A percentile compares a stretch with the other conserved stretches of the same genome.
These are phyloP conservation scores for Aspergillus heteromorphus DNA, from an alignment of 495 filamentous ascomycete species.

Conservation along the genomic window DNA sequence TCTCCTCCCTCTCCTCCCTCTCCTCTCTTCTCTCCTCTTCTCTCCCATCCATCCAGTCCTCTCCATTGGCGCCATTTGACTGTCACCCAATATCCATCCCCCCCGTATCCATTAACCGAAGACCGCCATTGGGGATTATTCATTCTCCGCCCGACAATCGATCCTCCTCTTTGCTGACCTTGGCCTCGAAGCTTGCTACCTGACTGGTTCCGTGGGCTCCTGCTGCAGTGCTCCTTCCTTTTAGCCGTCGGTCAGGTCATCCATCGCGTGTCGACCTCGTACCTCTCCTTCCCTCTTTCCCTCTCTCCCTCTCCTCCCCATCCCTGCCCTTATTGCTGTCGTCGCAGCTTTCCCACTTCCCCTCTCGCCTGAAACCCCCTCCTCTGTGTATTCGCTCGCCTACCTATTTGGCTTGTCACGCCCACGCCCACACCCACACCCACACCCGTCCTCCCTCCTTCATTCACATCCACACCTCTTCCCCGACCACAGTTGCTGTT, in stretches of 20 bases:
- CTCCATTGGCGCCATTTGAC: conserved; percentile 17
- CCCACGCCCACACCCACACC: neutral
- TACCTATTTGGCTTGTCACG: neutral
- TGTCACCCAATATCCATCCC: conserved; percentile 8
- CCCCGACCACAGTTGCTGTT: conserved; percentile 3
- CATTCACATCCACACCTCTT: neutral
- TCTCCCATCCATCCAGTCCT: conserved; percentile 3
- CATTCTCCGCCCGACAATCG: conserved; percentile 13
- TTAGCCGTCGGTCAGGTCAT: conserved; percentile 16
- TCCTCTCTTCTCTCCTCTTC: conserved; percentile 10
- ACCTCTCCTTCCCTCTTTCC: conserved; percentile 2
- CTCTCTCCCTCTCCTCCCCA: conserved; percentile 11
- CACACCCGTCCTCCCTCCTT: neutral
- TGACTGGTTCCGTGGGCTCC: conserved; percentile 15
- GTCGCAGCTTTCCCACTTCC: conserved; percentile 11
- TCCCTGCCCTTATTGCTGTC: conserved; percentile 12
- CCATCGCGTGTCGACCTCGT: conserved; percentile 11
- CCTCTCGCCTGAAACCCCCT: conserved; percentile 12
- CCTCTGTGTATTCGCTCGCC: conserved; percentile 1
- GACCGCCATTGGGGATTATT: conserved; percentile 6
- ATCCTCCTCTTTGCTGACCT: conserved; percentile 14
- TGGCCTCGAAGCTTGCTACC: conserved; percentile 15
- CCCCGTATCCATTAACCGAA: conserved; percentile 8
- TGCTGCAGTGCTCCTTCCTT: conserved; percentile 19
- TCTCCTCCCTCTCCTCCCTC: conserved; percentile 9